Percentiles rank a stretch among this genome's conserved stretches.
These are phyloP conservation scores for Globisporangium iwayamae DNA, from an alignment of 352 stramenopile species.

Conservation along the genomic window DNA sequence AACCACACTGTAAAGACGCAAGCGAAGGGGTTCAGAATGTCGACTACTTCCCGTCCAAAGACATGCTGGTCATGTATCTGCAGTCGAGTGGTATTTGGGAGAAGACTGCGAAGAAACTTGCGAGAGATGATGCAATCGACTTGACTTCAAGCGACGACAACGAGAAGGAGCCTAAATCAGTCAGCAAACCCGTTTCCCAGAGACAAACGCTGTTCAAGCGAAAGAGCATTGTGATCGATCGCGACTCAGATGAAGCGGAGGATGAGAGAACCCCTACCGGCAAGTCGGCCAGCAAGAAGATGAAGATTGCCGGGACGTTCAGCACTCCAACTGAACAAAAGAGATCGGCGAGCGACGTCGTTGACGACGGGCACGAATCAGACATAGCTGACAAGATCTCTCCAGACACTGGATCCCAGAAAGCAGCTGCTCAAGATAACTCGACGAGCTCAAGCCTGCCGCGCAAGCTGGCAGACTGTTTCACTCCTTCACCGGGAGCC, in stretches of 20 bases:
- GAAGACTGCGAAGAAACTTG: constrained; percentile 36
- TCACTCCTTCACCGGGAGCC: constrained; percentile 60
- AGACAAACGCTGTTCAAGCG: constrained; percentile 11
- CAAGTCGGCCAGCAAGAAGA: constrained; percentile 16
- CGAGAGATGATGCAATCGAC: constrained; percentile 27
- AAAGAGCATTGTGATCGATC: constrained; percentile 11
- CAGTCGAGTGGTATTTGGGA: constrained; percentile 49
- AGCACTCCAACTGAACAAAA: constrained; percentile 18
- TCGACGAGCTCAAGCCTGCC: constrained; percentile 18
- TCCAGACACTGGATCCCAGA: constrained; percentile 27
- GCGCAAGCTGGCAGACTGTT: constrained; percentile 46
- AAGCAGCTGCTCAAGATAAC: constrained; percentile 24
- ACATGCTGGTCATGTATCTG: constrained; percentile 45
- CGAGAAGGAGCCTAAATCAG: background rate
- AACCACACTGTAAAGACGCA: constrained; percentile 36
- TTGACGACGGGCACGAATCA: constrained; percentile 4
- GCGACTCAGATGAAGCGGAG: background rate
- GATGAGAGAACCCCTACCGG: constrained; percentile 1
- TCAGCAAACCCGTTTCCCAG: background rate
- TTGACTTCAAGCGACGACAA: constrained; percentile 26
- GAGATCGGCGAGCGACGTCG: background rate
- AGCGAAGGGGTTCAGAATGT: constrained; percentile 28
- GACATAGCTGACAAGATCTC: constrained; percentile 38
- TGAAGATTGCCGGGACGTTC: constrained; percentile 9
- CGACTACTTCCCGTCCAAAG: constrained; percentile 53